A percentile compares a stretch with the other conserved stretches of the same genome.
Conservation (phyloP, 1,284 basidiomycete genomes). For the Spongispora temasekensis region DNA sequence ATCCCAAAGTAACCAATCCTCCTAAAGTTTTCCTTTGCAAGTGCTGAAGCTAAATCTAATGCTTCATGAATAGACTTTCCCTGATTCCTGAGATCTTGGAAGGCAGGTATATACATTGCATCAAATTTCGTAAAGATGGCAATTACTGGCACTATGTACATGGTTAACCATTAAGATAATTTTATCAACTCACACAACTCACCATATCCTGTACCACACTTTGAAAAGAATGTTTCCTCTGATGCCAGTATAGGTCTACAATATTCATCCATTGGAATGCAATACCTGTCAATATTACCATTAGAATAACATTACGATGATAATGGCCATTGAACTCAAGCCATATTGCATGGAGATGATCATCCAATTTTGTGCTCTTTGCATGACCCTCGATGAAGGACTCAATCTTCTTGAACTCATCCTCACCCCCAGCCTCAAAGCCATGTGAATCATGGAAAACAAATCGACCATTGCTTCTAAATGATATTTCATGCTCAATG, state of each 20-base stretch:
- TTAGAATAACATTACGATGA: not conserved
- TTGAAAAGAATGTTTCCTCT: conserved; percentile 15
- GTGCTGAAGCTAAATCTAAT: not conserved
- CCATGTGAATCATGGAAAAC: conserved; percentile 36
- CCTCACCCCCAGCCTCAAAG: not conserved
- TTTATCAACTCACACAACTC: not conserved
- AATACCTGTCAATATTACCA: conserved; percentile 12
- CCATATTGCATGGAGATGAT: conserved; percentile 33
- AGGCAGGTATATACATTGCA: conserved; percentile 12
- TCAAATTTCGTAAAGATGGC: conserved; percentile 17
- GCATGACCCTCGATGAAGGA: not conserved
- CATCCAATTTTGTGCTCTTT: not conserved
- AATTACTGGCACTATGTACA: conserved; percentile 15
- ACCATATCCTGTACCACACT: conserved; percentile 15
- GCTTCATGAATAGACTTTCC: not conserved
- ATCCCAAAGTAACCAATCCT: not conserved
- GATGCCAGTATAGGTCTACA: conserved; percentile 7
- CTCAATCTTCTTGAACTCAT: not conserved
- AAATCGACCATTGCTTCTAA: conserved; percentile 18
- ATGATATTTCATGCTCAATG: conserved; percentile 34
- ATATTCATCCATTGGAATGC: conserved; percentile 14
- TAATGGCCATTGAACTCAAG: conserved; percentile 1
- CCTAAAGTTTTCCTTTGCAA: conserved; percentile 1
- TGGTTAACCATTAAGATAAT: too few species aligned
- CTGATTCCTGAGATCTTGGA: not conserved